Conservation (phyloP, 2,329 filamentous ascomycete genomes). For the Pseudogymnoascus sp. region DNA sequence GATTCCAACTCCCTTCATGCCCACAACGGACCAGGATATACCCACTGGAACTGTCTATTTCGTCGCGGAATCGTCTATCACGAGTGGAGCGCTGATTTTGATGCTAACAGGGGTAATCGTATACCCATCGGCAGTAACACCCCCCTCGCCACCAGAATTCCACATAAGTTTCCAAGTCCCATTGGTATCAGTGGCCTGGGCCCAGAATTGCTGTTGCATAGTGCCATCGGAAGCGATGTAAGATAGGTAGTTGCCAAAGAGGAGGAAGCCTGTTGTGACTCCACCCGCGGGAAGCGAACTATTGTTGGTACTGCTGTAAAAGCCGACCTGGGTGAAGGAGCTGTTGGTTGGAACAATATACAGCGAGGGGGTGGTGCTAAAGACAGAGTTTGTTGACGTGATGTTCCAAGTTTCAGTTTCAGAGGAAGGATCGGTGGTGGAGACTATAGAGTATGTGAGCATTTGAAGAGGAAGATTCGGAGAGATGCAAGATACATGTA, state of each 20-base stretch:
- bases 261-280: conserved; percentile 24
- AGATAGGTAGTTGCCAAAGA: conserved; percentile 28
- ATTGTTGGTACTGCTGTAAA: conserved; percentile 17
- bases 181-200: conserved; percentile 12
- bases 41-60: neutral
- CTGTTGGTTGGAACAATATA: conserved; percentile 24
- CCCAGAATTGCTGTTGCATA: conserved; percentile 23
- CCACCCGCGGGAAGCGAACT: conserved; percentile 17
- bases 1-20: neutral
- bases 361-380: conserved; percentile 17
- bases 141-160: conserved; percentile 14
- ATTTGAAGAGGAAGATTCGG: conserved; percentile 20
- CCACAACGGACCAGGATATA: neutral
- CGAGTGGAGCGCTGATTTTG: neutral
- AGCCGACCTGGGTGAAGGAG: conserved; percentile 22
- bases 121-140: neutral
- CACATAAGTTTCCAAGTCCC: conserved; percentile 23
- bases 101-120: neutral
- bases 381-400: conserved; percentile 18
- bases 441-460: conserved; percentile 13
- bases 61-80: neutral
- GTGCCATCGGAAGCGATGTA: conserved; percentile 21
- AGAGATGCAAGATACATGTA: conserved; percentile 22
- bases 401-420: conserved; percentile 21
- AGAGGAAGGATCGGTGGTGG: conserved; percentile 13